Conservation (phyloP, 768 basidiomycete genomes). For the Hypsizygus marmoreus region DNA sequence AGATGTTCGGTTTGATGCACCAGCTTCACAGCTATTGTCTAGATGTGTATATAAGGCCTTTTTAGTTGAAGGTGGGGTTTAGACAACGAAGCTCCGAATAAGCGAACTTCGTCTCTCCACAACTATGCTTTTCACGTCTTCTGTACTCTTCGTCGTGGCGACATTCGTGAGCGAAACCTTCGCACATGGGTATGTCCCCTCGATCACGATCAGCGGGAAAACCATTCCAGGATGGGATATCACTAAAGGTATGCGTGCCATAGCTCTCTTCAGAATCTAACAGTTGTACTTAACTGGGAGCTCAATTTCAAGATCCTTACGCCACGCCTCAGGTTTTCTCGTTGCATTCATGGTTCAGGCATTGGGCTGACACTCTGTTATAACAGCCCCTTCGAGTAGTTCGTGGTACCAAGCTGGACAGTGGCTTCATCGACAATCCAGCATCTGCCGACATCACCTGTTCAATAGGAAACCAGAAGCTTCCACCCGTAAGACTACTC, state of each 20-base stretch:
- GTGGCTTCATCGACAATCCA: slow-evolving; percentile 33
- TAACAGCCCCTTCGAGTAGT: slow-evolving; percentile 35
- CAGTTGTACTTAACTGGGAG: no score
- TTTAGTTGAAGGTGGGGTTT: no score
- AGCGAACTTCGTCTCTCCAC: background rate
- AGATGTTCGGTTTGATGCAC: no score
- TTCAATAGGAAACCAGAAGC: slow-evolving; percentile 37
- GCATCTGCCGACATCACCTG: slow-evolving; percentile 37
- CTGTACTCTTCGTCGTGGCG: slow-evolving; percentile 1
- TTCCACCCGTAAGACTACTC: slow-evolving; percentile 30
- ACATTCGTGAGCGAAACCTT: slow-evolving; percentile 19
- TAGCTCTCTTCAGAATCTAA: no score
- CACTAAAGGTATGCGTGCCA: slow-evolving; percentile 21
- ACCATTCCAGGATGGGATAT: slow-evolving; percentile 38
- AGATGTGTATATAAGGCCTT: no score
- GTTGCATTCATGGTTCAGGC: no score
- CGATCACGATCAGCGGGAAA: slow-evolving; percentile 31
- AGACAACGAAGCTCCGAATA: background rate
- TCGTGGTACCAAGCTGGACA: slow-evolving; percentile 36
- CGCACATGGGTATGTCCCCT: slow-evolving; percentile 38
- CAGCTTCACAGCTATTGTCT: no score
- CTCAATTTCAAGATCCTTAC: slow-evolving; percentile 26
- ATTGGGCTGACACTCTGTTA: slow-evolving; percentile 8
- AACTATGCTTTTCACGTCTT: slow-evolving; percentile 2
- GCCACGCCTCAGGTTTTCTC: slow-evolving; percentile 36